Evolutionary conservation across 176 grass and related monocot species (phyloP).

Genomic region (Aegilops sharonensis): DNA sequence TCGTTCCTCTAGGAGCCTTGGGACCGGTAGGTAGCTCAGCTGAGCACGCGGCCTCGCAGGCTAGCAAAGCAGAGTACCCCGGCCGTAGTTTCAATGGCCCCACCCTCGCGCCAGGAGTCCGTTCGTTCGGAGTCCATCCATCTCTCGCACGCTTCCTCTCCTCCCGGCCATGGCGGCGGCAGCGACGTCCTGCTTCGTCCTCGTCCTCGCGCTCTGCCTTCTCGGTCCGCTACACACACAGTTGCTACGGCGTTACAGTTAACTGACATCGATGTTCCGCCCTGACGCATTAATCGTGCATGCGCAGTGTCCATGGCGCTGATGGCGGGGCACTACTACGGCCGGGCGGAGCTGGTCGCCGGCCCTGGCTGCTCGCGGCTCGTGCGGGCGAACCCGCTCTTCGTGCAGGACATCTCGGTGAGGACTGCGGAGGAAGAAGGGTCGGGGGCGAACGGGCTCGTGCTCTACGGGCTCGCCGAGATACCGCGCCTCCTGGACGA

Average conservation of each 20-base stretch:
- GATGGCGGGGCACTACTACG: slow-evolving; percentile 55
- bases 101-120: background rate
- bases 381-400: slow-evolving; percentile 43
- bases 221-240: slow-evolving; percentile 25
- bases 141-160: background rate
- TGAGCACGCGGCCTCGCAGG: background rate
- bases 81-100: background rate
- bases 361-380: slow-evolving; percentile 54
- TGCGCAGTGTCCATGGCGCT: slow-evolving; percentile 50
- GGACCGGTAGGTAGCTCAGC: background rate
- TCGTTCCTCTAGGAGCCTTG: background rate
- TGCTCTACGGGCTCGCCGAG: slow-evolving; percentile 47
- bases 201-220: slow-evolving; percentile 45
- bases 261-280: background rate
- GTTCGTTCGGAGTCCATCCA: background rate
- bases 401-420: slow-evolving; percentile 47
- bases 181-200: slow-evolving; percentile 42
- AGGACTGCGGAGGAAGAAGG: slow-evolving; percentile 11
- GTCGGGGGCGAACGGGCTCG: background rate
- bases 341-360: slow-evolving; percentile 40
- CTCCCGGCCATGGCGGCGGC: slow-evolving; percentile 13
- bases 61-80: background rate
- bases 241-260: background rate
- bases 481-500: slow-evolving; percentile 47
- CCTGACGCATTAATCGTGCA: background rate